These are phyloP conservation scores for Tolypocladium capitatum DNA, from an alignment of 2,329 filamentous ascomycete genomes.

Conservation along the genomic window DNA sequence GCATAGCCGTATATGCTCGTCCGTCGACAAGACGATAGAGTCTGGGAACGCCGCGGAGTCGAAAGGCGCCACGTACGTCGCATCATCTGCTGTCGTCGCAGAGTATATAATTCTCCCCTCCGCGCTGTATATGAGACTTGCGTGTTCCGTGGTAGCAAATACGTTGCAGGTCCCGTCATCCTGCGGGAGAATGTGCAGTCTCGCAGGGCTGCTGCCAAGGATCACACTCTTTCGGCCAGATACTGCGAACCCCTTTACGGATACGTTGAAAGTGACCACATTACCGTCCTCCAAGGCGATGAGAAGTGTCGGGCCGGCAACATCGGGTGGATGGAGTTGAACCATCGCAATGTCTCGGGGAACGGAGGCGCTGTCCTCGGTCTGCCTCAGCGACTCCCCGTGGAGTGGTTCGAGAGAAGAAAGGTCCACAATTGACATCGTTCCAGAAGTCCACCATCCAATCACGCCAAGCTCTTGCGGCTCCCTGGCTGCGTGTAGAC, in stretches of 20 bases:
- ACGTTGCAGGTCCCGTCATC: slow-evolving; percentile 59
- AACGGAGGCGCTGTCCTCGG: slow-evolving; percentile 58
- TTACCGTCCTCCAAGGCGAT: slow-evolving; percentile 87
- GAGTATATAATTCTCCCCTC: slow-evolving; percentile 86
- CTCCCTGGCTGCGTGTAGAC: slow-evolving; percentile 59
- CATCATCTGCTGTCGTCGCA: slow-evolving; percentile 80
- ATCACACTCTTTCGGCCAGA: slow-evolving; percentile 68
- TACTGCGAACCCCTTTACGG: slow-evolving; percentile 46
- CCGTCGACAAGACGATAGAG: slow-evolving; percentile 69
- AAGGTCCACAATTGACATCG: slow-evolving; percentile 61
- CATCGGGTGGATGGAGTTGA: slow-evolving; percentile 53
- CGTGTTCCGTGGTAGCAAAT: slow-evolving; percentile 88
- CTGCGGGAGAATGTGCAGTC: slow-evolving; percentile 64
- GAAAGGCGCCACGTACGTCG: slow-evolving; percentile 70
- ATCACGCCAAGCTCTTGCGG: slow-evolving; percentile 58
- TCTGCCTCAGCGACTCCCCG: slow-evolving; percentile 46
- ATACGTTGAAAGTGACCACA: slow-evolving; percentile 70
- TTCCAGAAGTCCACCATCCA: slow-evolving; percentile 78
- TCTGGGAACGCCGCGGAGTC: slow-evolving; percentile 68
- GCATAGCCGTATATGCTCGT: slow-evolving; percentile 63
- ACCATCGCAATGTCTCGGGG: slow-evolving; percentile 72
- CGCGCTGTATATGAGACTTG: slow-evolving; percentile 81
- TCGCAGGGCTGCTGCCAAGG: slow-evolving; percentile 73
- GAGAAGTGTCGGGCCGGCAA: slow-evolving; percentile 59
- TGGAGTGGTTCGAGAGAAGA: slow-evolving; percentile 51